Percentiles rank a stretch among this genome's conserved stretches.
Evolutionary conservation across 345 rosid species (phyloP).

Genomic region (Streptanthus diversifolius): DNA sequence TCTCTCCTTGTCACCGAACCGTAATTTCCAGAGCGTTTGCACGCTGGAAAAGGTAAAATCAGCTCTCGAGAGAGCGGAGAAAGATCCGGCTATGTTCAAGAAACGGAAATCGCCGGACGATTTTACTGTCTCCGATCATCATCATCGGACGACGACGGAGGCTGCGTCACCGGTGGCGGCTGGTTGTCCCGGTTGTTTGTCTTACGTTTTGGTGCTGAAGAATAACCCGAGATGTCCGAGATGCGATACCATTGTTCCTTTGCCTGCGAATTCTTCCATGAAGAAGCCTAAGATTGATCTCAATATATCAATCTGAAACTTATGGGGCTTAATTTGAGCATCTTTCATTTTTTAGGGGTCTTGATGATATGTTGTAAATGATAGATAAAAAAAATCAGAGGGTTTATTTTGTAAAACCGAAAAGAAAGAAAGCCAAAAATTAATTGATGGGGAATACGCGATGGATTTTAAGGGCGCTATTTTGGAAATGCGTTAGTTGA

Average conservation of each 20-base stretch:
- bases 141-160: background rate
- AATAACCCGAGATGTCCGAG: slow-evolving; percentile 76
- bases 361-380: slow-evolving; percentile 19
- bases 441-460: background rate
- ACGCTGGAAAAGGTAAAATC: slow-evolving; percentile 84
- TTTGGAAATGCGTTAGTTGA: background rate
- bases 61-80: slow-evolving; percentile 72
- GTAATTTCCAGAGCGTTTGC: slow-evolving; percentile 68
- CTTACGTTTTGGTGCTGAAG: slow-evolving; percentile 68
- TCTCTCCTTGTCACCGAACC: slow-evolving; percentile 26
- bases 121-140: background rate
- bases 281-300: slow-evolving; percentile 74
- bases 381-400: slow-evolving; percentile 16
- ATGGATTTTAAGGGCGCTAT: background rate
- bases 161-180: slow-evolving; percentile 52
- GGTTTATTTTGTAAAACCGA: slow-evolving; percentile 3
- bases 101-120: slow-evolving; percentile 40
- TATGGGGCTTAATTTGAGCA: slow-evolving; percentile 11
- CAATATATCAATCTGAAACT: slow-evolving; percentile 60
- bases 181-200: slow-evolving; percentile 79
- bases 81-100: slow-evolving; percentile 43
- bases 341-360: background rate
- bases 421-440: background rate
- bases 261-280: slow-evolving; percentile 30
- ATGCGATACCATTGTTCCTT: slow-evolving; percentile 59